A percentile compares a stretch with the other conserved stretches of the same genome.
phyloP scores from a whole-genome alignment of 2,329 filamentous ascomycete genomes.

The Emergomyces orientalis region DNA sequence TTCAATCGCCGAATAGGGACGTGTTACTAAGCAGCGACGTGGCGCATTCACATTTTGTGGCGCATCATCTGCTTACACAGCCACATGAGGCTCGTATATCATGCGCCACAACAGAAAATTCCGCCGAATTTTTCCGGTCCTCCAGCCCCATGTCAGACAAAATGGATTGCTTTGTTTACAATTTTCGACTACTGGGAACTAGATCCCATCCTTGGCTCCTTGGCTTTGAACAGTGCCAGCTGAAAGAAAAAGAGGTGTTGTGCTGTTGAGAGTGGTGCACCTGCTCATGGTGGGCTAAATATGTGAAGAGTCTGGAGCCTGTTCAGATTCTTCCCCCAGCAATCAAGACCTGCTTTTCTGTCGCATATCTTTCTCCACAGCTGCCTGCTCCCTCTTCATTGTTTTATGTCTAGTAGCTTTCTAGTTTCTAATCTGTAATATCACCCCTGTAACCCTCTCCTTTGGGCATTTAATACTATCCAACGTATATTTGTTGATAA shows the following conservation, averaged over 20 bases:
- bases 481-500: not conserved
- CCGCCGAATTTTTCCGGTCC: not conserved
- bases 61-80: conserved; percentile 16
- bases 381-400: not conserved
- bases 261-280: not conserved
- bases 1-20: too few relatives aligned
- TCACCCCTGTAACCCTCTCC: not conserved
- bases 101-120: conserved; percentile 5
- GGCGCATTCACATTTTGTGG: not conserved
- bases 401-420: too few relatives aligned
- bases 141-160: too few relatives aligned
- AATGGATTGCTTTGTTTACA: too few relatives aligned
- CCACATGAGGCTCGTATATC: conserved; percentile 26
- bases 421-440: too few relatives aligned
- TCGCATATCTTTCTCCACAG: not conserved
- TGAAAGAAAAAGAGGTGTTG: not conserved
- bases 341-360: not conserved
- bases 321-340: not conserved
- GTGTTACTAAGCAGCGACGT: not conserved
- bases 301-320: not conserved
- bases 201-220: not conserved
- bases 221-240: not conserved
- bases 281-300: not conserved
- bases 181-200: not conserved
- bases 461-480: not conserved